Conservation (phyloP, 345 rosid species). For the Gossypium mustelinum region DNA sequence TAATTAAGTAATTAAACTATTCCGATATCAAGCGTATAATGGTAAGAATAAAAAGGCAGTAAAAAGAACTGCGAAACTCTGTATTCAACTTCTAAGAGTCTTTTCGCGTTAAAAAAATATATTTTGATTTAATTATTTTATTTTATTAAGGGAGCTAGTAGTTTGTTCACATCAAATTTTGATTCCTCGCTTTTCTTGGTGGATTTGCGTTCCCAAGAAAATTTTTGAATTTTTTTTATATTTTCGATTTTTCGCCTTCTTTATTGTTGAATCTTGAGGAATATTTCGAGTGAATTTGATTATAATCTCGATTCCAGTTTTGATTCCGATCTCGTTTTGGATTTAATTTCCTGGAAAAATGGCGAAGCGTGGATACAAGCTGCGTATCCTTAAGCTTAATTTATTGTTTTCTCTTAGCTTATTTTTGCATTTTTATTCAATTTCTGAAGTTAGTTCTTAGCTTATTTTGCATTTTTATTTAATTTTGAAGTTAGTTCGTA, state of each 20-base stretch:
- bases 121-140: too few species aligned
- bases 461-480: too few species aligned
- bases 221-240: constrained; percentile 1
- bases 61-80: neutral
- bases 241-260: neutral
- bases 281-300: constrained; percentile 23
- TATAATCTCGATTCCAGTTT: neutral
- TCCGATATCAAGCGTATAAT: constrained; percentile 7
- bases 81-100: neutral
- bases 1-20: neutral
- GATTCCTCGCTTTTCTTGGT: constrained; percentile 35
- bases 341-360: constrained; percentile 26
- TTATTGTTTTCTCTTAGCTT: neutral
- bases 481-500: neutral
- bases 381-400: constrained; percentile 67
- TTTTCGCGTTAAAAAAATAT: neutral
- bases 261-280: constrained; percentile 22
- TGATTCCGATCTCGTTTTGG: constrained; percentile 23
- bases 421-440: neutral
- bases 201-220: constrained; percentile 33
- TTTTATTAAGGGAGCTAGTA: neutral
- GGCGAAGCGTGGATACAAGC: constrained; percentile 95
- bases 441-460: neutral
- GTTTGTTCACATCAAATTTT: constrained; percentile 29
- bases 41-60: neutral